Evolutionary conservation across 495 filamentous ascomycete genomes (phyloP).

Genomic region (Penicillium daleae): DNA sequence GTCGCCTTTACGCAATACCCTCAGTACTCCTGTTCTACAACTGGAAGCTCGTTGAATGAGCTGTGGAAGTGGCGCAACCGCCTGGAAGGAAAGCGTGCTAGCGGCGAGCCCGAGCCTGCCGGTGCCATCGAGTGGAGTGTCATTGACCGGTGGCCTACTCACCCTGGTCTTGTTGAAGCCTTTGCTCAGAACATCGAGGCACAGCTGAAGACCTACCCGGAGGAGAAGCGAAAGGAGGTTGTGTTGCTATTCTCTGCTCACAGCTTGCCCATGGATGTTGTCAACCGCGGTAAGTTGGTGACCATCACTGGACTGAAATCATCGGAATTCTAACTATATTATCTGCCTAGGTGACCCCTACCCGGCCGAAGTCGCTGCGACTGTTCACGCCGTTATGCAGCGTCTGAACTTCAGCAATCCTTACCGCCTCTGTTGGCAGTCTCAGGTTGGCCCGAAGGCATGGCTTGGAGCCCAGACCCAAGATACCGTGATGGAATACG

Average conservation of each 20-base stretch:
- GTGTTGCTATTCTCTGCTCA: constrained; percentile 94
- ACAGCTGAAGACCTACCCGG: constrained; percentile 79
- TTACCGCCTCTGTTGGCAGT: constrained; percentile 96
- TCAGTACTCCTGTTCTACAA: constrained; percentile 98
- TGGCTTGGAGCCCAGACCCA: constrained; percentile 96
- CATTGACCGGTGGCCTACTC: constrained; percentile 95
- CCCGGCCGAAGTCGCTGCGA: constrained; percentile 95
- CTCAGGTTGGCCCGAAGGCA: constrained; percentile 91
- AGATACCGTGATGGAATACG: constrained; percentile 83
- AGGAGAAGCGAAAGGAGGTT: constrained; percentile 73
- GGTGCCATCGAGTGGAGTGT: constrained; percentile 94
- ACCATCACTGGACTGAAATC: not conserved
- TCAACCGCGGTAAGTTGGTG: constrained; percentile 73
- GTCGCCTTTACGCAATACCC: constrained; percentile 99
- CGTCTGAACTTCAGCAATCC: constrained; percentile 82
- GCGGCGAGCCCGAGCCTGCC: constrained; percentile 49
- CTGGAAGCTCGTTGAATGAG: constrained; percentile 94
- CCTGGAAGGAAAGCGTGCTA: constrained; percentile 73
- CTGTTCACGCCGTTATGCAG: constrained; percentile 95
- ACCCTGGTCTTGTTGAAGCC: constrained; percentile 86
- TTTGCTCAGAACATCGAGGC: constrained; percentile 89
- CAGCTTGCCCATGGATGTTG: constrained; percentile 94
- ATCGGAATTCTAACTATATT: constrained; percentile 22
- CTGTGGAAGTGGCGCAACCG: constrained; percentile 94
- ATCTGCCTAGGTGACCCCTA: constrained; percentile 78